Conservation (phyloP, 768 basidiomycete species). For the Gymnopilus junonius region DNA sequence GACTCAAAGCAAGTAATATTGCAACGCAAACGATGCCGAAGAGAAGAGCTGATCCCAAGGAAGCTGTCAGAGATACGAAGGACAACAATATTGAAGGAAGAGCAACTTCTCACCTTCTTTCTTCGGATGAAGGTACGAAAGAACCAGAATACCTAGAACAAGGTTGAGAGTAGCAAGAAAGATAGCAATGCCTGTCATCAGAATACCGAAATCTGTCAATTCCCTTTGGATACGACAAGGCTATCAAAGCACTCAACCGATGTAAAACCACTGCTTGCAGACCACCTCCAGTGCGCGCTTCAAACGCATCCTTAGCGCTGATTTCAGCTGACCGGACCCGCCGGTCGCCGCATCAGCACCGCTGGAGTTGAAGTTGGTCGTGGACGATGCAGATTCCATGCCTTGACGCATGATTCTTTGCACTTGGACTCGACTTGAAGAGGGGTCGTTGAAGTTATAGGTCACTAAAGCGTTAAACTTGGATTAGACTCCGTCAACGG, state of each 20-base stretch:
- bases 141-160: slow-evolving; percentile 29
- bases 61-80: background rate
- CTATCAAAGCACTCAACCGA: slow-evolving; percentile 16
- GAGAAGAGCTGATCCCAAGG: slow-evolving; percentile 25
- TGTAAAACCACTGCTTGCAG: slow-evolving; percentile 29
- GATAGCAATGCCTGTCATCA: slow-evolving; percentile 25
- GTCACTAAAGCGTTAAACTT: slow-evolving; percentile 5
- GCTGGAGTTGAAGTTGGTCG: background rate
- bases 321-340: slow-evolving; percentile 23
- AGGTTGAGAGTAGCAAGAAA: slow-evolving; percentile 31
- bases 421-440: background rate
- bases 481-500: slow-evolving; percentile 19
- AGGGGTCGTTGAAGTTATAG: background rate
- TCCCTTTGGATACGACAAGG: too few species aligned
- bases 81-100: background rate
- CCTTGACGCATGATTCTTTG: background rate
- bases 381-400: slow-evolving; percentile 3
- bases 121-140: slow-evolving; percentile 34
- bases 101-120: slow-evolving; percentile 25
- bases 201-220: background rate
- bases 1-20: slow-evolving; percentile 30
- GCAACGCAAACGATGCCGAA: slow-evolving; percentile 31
- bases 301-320: slow-evolving; percentile 13
- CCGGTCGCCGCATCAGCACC: slow-evolving; percentile 16
- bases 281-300: slow-evolving; percentile 18